Conservation (phyloP, 2,329 filamentous ascomycete genomes). For the Claviceps purpurea region DNA sequence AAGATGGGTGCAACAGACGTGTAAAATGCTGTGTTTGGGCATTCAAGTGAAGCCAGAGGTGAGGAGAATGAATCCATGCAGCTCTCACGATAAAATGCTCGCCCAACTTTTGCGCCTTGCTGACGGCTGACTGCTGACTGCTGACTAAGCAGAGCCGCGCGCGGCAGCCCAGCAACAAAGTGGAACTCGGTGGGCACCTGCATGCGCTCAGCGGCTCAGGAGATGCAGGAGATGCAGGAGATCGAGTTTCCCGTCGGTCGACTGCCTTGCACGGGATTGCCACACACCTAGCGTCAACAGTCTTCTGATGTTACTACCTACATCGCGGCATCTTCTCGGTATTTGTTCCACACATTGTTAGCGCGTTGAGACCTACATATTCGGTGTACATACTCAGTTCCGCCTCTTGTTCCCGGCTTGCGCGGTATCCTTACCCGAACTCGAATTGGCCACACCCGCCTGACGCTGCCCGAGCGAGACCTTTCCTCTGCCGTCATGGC, state of each 20-base stretch:
- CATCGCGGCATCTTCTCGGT: background rate
- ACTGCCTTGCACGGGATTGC: too few species aligned
- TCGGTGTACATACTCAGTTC: background rate
- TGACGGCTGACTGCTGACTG: background rate
- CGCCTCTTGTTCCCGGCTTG: background rate
- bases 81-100: too few species aligned
- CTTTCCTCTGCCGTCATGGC: slow-evolving; percentile 25
- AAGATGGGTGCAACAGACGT: background rate
- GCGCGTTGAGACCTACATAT: background rate
- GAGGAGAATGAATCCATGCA: too few species aligned
- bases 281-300: too few species aligned
- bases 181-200: background rate
- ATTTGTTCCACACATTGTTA: too few species aligned
- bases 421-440: background rate
- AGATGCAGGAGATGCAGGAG: too few species aligned
- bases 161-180: too few species aligned
- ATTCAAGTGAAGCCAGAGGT: too few species aligned
- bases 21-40: too few species aligned
- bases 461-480: slow-evolving; percentile 1
- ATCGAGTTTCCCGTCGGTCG: too few species aligned
- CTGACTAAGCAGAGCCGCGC: background rate
- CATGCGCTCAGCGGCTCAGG: too few species aligned
- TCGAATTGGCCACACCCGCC: background rate
- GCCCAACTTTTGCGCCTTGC: background rate
- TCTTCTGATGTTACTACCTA: too few species aligned